Evolutionary conservation across 129 eudicot genomes (phyloP).

Genomic region (Flaveria linearis): DNA sequence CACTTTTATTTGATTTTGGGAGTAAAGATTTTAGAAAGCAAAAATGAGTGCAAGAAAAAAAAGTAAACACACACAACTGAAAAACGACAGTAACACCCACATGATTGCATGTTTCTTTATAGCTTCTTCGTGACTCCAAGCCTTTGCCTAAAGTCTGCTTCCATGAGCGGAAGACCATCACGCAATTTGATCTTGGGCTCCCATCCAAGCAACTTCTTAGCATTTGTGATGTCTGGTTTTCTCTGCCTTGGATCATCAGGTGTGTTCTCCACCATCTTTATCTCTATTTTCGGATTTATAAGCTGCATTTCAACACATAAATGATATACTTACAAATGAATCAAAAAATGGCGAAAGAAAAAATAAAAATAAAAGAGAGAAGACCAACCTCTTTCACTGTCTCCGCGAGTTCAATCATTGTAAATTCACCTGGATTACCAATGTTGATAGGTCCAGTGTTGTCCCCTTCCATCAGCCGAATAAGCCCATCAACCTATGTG

Average conservation of each 20-base stretch:
- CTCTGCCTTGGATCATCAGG: constrained; percentile 85
- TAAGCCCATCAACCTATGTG: constrained; percentile 69
- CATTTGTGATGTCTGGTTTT: constrained; percentile 75
- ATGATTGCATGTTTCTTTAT: constrained; percentile 14
- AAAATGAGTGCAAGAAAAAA: constrained; percentile 20
- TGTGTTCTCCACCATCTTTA: constrained; percentile 62
- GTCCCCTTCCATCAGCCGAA: constrained; percentile 74
- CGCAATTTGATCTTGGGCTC: constrained; percentile 74
- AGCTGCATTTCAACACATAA: constrained; percentile 41
- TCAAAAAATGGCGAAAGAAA: background rate
- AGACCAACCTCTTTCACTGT: constrained; percentile 53
- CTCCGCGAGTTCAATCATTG: constrained; percentile 88
- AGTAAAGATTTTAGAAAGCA: background rate
- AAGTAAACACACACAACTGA: constrained; percentile 7
- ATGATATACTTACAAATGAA: background rate
- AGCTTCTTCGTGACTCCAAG: constrained; percentile 54
- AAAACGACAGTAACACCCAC: background rate
- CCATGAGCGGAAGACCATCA: constrained; percentile 88
- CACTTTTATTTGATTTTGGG: no score
- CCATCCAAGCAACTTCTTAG: constrained; percentile 78
- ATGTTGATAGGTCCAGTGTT: constrained; percentile 73
- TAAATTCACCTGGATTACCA: constrained; percentile 91
- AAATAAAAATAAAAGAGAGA: no score
- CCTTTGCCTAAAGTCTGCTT: constrained; percentile 62
- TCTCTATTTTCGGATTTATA: constrained; percentile 63